Evolutionary conservation across 2,329 filamentous ascomycete species (phyloP), one percentile per base, ranked within the genome.

Genomic region (Aspergillus japonicus): DNA sequence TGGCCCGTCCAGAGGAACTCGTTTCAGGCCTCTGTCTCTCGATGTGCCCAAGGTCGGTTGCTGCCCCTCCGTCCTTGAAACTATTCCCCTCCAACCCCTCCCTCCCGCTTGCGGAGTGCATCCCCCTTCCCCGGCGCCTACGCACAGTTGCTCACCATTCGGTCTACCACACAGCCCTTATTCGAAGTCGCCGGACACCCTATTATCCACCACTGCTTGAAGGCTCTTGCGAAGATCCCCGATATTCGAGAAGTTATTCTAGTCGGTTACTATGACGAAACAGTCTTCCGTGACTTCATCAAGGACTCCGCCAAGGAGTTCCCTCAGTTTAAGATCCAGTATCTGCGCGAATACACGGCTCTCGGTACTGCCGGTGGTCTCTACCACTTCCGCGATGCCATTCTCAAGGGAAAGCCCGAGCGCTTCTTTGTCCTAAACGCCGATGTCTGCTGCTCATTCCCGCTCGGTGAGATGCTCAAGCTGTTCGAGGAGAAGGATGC

Each of bases 341-440:
- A 99, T 81, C 87, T 99, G 56, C 91, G 95, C 74, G 95, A 99
- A 83, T 99, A 99, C 82, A 89, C 96, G 78, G 93, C 95, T 60
- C 82, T 99, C 63, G 95, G 95, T 74, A 98, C 95, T 14, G 95
- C 95, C 31, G 95, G 95, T 69, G 95, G 95, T 63, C 87, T 99
- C 50, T 99, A 98, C 85, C 95, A 98, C 82, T 98, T 99, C 87
- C 92, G 95, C 75, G 95, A 99, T 85, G 92, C 92, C 66, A 98
- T 99, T 74, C 87, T 98, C 76, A 98, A 97, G 83, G 93, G 94
- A 73, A 87, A 89, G 65, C 95, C 95, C 44, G 93, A 97, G 78
- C 89, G 92, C 71, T 91, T 98, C 81, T 97, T 99, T 77, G 95
- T 99, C 59, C 85, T 98, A 74, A 99, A 99, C 77, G 94, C 93